These are phyloP conservation scores for Lojkania enalia DNA, from an alignment of 2,329 filamentous ascomycete genomes.

Conservation along the genomic window DNA sequence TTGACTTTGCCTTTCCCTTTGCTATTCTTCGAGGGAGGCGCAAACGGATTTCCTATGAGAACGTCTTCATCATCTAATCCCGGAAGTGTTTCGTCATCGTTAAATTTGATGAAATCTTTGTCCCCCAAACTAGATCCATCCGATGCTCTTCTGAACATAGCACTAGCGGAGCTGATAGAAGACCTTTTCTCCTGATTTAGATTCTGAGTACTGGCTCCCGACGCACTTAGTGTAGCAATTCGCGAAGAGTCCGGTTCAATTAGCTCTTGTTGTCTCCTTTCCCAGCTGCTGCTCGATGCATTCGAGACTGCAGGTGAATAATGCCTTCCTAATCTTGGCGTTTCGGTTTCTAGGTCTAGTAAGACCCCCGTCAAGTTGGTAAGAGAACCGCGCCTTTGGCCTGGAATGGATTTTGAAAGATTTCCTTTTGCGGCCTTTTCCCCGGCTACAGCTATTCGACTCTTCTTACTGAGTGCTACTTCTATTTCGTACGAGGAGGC, in stretches of 20 bases:
- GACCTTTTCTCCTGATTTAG: background rate
- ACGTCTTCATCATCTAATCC: background rate
- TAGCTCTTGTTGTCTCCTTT: background rate
- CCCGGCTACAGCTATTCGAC: background rate
- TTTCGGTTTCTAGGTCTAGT: background rate
- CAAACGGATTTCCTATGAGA: constrained; percentile 1
- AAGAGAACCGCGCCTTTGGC: background rate
- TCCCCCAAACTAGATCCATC: background rate
- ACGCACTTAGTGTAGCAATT: background rate
- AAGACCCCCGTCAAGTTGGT: background rate
- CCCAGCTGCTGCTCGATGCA: background rate
- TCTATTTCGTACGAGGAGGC: constrained; percentile 3
- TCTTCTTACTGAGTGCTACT: background rate
- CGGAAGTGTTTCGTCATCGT: background rate
- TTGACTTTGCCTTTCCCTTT: background rate
- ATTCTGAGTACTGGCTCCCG: background rate
- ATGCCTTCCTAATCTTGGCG: background rate
- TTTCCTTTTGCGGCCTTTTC: no score
- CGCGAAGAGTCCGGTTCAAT: background rate
- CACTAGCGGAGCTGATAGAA: background rate
- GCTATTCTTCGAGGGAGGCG: background rate
- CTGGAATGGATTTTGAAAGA: background rate
- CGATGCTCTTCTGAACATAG: background rate
- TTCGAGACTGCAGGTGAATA: background rate
- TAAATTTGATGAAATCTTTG: background rate